These are phyloP conservation scores for Rubia occidens DNA, from an alignment of 305 asterid species.

Conservation along the genomic window DNA sequence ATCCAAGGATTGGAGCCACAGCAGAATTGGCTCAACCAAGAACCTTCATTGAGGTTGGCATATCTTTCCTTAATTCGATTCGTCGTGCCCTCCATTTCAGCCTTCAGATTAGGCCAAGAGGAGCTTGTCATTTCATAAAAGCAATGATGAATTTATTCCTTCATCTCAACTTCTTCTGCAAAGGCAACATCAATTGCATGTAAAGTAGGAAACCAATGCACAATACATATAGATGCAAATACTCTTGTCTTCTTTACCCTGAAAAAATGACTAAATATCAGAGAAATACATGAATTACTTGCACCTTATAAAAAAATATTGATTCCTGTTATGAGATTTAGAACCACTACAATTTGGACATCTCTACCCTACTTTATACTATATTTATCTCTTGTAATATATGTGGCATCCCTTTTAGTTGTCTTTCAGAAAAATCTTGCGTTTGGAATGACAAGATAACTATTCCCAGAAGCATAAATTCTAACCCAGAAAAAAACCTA, in stretches of 20 bases:
- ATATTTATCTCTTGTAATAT: neutral
- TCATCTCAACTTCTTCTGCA: slow-evolving; percentile 26
- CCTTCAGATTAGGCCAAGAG: slow-evolving; percentile 14
- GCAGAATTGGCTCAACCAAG: slow-evolving; percentile 41
- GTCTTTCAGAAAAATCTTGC: neutral
- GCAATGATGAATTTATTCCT: slow-evolving; percentile 15
- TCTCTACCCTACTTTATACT: neutral
- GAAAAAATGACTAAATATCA: neutral
- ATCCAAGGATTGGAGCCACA: slow-evolving; percentile 52
- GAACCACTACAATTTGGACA: slow-evolving; percentile 1
- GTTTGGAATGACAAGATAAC: neutral
- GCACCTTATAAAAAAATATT: neutral
- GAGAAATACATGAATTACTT: neutral
- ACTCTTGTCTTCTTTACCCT: neutral
- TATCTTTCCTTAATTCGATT: slow-evolving; percentile 23
- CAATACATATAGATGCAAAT: too few species aligned
- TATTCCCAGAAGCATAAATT: neutral
- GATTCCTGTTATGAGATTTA: neutral
- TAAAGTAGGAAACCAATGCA: slow-evolving; percentile 10
- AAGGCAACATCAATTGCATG: slow-evolving; percentile 20
- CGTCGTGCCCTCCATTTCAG: slow-evolving; percentile 28
- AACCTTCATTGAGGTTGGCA: slow-evolving; percentile 31
- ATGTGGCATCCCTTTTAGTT: slow-evolving; percentile 9
- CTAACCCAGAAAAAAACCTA: slow-evolving; percentile 3
- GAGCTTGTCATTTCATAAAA: slow-evolving; percentile 19